These are phyloP conservation scores for Sclerotinia borealis DNA, from an alignment of 2,329 filamentous ascomycete species.

Conservation along the genomic window DNA sequence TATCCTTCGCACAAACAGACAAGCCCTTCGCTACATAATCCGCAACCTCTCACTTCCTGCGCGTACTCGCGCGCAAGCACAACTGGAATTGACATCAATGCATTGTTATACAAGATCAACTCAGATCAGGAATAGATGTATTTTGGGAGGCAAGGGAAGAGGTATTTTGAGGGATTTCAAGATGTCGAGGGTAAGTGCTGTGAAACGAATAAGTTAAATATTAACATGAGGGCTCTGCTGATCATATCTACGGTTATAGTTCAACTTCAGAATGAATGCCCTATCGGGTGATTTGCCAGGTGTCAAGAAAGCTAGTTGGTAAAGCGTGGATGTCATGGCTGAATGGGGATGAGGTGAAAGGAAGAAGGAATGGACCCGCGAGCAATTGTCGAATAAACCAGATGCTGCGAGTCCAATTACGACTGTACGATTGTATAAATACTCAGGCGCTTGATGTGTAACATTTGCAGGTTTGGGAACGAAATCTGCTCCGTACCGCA, in stretches of 20 bases:
- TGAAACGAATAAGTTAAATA: no score
- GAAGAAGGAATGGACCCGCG: background rate
- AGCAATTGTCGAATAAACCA: background rate
- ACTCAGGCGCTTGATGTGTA: background rate
- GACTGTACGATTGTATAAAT: background rate
- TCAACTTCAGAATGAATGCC: conserved; percentile 86
- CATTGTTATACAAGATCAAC: conserved; percentile 90
- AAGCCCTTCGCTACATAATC: conserved; percentile 89
- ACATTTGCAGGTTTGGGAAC: background rate
- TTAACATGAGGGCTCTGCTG: background rate
- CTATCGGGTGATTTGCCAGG: conserved; percentile 80
- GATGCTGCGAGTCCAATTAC: background rate
- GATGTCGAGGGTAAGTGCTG: conserved; percentile 74
- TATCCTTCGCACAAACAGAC: conserved; percentile 46
- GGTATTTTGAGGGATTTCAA: conserved; percentile 93
- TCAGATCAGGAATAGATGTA: conserved; percentile 90
- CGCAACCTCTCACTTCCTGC: conserved; percentile 83
- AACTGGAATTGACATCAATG: conserved; percentile 91
- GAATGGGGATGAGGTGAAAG: background rate
- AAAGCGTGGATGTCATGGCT: conserved; percentile 32
- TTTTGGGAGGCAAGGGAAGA: conserved; percentile 81
- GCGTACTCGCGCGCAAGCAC: conserved; percentile 80
- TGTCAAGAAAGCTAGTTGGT: conserved; percentile 97
- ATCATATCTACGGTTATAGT: conserved; percentile 49
- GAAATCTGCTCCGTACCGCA: background rate